Evolutionary conservation across 108 stramenopile genomes (phyloP).

Genomic region (Nitzschia palea): DNA sequence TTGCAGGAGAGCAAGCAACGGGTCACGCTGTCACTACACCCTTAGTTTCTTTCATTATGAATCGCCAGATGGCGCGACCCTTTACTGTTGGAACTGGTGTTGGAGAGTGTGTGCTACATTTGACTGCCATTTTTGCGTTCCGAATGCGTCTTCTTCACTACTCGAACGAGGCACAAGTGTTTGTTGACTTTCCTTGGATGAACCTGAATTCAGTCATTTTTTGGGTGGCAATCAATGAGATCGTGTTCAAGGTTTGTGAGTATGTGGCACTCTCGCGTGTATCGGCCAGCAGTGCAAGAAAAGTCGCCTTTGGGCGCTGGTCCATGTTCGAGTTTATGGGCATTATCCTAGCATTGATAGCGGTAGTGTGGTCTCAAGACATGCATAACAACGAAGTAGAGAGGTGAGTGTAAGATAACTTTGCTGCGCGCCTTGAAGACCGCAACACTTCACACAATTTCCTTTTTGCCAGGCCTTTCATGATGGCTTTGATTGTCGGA

Average conservation of each 20-base stretch:
- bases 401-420: not conserved
- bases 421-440: no score
- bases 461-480: conserved; percentile 5
- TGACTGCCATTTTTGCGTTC: conserved; percentile 15
- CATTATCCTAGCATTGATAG: conserved; percentile 10
- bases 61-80: conserved; percentile 10
- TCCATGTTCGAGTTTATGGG: conserved; percentile 21
- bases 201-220: conserved; percentile 1
- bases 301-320: conserved; percentile 23
- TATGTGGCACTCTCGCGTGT: conserved; percentile 20
- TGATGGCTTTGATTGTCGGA: conserved; percentile 35
- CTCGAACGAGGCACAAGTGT: not conserved
- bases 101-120: conserved; percentile 30
- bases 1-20: conserved; percentile 8
- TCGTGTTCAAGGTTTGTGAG: conserved; percentile 21
- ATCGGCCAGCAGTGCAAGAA: conserved; percentile 15
- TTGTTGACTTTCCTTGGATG: not conserved
- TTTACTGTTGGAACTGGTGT: conserved; percentile 29
- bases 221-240: conserved; percentile 1
- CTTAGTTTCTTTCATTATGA: conserved; percentile 27
- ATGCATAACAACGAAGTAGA: no score
- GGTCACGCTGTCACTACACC: conserved; percentile 23
- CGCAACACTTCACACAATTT: not conserved
- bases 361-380: not conserved
- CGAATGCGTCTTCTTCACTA: not conserved